These are phyloP conservation scores for Penicillium sp. DNA, from an alignment of 2,329 filamentous ascomycete genomes.

Conservation along the genomic window DNA sequence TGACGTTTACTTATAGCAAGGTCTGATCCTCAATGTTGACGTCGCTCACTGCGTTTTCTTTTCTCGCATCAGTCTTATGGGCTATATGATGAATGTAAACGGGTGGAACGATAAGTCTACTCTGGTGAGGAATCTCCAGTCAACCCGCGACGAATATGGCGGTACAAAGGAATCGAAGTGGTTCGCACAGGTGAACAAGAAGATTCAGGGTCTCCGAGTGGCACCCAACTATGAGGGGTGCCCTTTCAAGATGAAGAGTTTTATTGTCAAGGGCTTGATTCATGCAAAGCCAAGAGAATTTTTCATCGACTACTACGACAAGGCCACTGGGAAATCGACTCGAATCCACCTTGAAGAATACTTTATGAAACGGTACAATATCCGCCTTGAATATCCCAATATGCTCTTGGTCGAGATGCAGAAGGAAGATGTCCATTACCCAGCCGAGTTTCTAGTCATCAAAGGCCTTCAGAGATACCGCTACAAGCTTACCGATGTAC, in stretches of 20 bases:
- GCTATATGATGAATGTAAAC: constrained; percentile 35
- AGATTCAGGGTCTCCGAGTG: constrained; percentile 39
- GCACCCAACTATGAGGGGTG: constrained; percentile 37
- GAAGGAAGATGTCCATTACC: constrained; percentile 49
- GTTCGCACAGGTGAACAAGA: constrained; percentile 9
- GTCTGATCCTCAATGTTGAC: constrained; percentile 81
- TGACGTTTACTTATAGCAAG: constrained; percentile 45
- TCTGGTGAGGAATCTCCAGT: constrained; percentile 27
- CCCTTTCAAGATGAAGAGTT: constrained; percentile 40
- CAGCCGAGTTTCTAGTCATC: constrained; percentile 56
- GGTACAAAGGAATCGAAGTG: constrained; percentile 21
- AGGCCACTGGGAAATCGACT: constrained; percentile 40
- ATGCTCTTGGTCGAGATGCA: constrained; percentile 61
- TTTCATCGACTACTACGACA: constrained; percentile 43
- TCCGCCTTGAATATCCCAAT: constrained; percentile 44
- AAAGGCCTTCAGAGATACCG: constrained; percentile 56
- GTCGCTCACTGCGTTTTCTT: constrained; percentile 92
- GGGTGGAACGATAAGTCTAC: constrained; percentile 32
- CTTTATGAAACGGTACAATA: constrained; percentile 53
- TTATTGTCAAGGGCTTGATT: constrained; percentile 52
- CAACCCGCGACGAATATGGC: constrained; percentile 25
- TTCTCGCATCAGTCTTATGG: constrained; percentile 46
- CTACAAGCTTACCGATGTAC: constrained; percentile 56
- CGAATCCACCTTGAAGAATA: constrained; percentile 60
- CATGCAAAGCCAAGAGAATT: constrained; percentile 42